phyloP scores from a whole-genome alignment of 2,329 filamentous ascomycete genomes.

The Cladosporium sphaerospermum region DNA sequence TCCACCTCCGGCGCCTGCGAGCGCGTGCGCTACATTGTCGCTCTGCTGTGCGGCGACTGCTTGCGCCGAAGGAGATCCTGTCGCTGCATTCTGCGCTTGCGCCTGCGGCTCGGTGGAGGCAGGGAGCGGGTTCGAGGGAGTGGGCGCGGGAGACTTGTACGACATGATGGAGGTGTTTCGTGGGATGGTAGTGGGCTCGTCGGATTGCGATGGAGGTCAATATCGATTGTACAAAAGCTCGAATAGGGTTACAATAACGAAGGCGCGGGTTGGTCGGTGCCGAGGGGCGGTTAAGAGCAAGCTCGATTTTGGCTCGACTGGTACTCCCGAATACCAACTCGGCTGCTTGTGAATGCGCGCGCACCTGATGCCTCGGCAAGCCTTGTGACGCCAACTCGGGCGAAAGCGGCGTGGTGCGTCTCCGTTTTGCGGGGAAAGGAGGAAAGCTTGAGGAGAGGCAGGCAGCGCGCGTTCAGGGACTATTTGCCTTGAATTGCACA shows the following conservation, averaged over 20 bases:
- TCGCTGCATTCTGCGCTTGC: constrained; percentile 15
- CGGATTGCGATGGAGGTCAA: background rate
- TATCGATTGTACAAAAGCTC: too few relatives aligned
- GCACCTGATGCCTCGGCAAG: background rate
- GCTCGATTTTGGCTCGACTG: too few relatives aligned
- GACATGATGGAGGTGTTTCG: constrained; percentile 16
- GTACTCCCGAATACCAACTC: too few relatives aligned
- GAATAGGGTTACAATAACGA: background rate
- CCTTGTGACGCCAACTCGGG: background rate
- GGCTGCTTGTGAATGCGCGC: constrained; percentile 6
- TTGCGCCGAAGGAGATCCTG: constrained; percentile 19
- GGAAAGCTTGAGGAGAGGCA: background rate
- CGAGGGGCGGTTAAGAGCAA: background rate
- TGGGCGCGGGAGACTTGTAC: constrained; percentile 19
- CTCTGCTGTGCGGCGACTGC: constrained; percentile 65
- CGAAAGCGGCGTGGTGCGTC: background rate
- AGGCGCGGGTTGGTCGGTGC: constrained; percentile 1
- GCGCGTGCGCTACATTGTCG: constrained; percentile 93
- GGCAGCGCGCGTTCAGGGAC: background rate
- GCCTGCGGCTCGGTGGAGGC: constrained; percentile 15
- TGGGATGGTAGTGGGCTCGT: background rate
- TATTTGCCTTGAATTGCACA: constrained; percentile 1
- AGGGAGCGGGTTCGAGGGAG: constrained; percentile 20
- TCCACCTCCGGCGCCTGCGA: constrained; percentile 87
- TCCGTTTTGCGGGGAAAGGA: background rate